Conservation (phyloP, 1,139 yeast genomes). For the Zygoascus sp. region DNA sequence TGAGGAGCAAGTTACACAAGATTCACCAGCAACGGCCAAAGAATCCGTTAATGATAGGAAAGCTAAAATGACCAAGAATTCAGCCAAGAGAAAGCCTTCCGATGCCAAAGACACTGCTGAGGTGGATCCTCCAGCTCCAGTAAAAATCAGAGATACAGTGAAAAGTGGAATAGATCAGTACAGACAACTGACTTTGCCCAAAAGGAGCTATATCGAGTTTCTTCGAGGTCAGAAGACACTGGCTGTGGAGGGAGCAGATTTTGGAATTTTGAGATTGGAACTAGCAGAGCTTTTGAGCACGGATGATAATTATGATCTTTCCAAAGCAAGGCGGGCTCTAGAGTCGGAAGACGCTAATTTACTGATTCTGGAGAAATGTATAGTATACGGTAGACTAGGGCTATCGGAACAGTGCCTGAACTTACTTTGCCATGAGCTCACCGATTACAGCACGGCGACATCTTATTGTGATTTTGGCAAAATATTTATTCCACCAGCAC, state of each 20-base stretch:
- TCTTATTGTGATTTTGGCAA: conserved; percentile 33
- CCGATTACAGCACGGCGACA: conserved; percentile 36
- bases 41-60: conserved; percentile 25
- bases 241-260: conserved; percentile 10
- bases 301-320: conserved; percentile 28
- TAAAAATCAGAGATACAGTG: conserved; percentile 19
- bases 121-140: too few relatives aligned
- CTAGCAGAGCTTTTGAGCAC: conserved; percentile 27
- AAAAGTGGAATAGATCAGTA: conserved; percentile 28
- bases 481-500: conserved; percentile 14
- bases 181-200: conserved; percentile 33
- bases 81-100: too few relatives aligned
- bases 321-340: conserved; percentile 25
- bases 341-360: conserved; percentile 29
- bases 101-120: too few relatives aligned
- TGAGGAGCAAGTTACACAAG: conserved; percentile 17
- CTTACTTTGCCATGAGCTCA: conserved; percentile 30
- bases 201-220: conserved; percentile 33
- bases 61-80: too few relatives aligned
- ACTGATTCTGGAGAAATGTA: conserved; percentile 33
- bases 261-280: conserved; percentile 28
- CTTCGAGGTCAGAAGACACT: conserved; percentile 21
- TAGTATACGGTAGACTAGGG: conserved; percentile 34
- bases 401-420: conserved; percentile 34
- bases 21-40: conserved; percentile 4